Evolutionary conservation across 257 asterid genomes (phyloP), one percentile per base, ranked within the genome.

Genomic region (Paulownia fortunei): DNA sequence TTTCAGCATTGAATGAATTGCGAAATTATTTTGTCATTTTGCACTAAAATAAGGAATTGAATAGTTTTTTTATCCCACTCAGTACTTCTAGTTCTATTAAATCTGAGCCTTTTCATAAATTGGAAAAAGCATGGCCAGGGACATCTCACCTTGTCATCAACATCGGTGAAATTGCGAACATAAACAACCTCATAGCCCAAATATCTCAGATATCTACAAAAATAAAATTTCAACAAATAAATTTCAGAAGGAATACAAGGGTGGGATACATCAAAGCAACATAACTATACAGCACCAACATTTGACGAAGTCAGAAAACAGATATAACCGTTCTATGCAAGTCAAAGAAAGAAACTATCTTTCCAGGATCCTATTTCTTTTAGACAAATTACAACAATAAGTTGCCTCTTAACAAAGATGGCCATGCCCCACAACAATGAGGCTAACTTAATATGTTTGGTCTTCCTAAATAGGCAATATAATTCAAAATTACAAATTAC

Each of bases 81-180:
- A 15, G 32, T 23, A 19, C 55, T 37, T 62, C 42, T 8, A 47
- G 24, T 60, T 49, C 42, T 68, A 36, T 59, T 44, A 36, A 64
- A 51, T 36, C 15, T 8, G 52, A 72, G 64, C 2, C 27, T 64
- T 60, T 7, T 11, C 6, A 61, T 26, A 49, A 12, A 47, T 30
- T 13, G 18, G 13, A 47, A 23, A 34, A 34, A 46, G 16, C 54
- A 51, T 16, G 7, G 23, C 8, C 47, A 26, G 60, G 32, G 77
- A 67, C 55, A 59, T 80, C 90, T 90, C 79, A 89, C 97, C 98
- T 94, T 94, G 86, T 94, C 97, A 83, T 94, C 98, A 32, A 92
- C 94, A 78, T 94, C 96, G 7, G 97, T 94, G 87, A 90, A 94
- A 84, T 94, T 94, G 78, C 96, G 93, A n/a, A 92, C 97, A 84